Percentiles rank a stretch among this genome's conserved stretches.
phyloP scores from a whole-genome alignment of 2,329 filamentous ascomycete genomes.

The Cordyceps tenuipes region DNA sequence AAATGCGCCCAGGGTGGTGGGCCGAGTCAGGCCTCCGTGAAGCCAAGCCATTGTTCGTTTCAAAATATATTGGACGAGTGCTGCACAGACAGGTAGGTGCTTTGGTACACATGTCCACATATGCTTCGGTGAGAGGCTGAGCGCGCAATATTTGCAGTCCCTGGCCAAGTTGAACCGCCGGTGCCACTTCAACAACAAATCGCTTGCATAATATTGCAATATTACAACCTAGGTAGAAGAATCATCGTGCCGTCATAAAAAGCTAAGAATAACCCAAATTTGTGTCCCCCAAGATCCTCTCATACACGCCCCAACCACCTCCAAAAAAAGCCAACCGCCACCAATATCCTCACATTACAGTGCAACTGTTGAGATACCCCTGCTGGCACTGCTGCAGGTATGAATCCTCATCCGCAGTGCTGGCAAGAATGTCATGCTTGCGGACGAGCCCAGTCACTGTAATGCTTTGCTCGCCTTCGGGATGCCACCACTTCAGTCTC shows the following conservation, averaged over 20 bases:
- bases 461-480: constrained; percentile 72
- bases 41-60: not conserved
- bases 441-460: constrained; percentile 66
- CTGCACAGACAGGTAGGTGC: not conserved
- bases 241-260: not conserved
- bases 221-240: not conserved
- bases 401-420: constrained; percentile 61
- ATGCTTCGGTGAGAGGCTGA: not conserved
- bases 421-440: constrained; percentile 47
- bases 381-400: constrained; percentile 65
- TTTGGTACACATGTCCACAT: not conserved
- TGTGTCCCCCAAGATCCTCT: not conserved
- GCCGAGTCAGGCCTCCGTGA: no score
- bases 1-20: no score
- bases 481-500: constrained; percentile 86
- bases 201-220: not conserved
- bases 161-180: not conserved
- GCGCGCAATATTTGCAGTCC: not conserved
- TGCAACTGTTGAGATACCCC: constrained; percentile 39
- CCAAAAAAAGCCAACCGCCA: constrained; percentile 6
- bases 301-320: not conserved
- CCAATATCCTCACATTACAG: constrained; percentile 38
- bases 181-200: not conserved
- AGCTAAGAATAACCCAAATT: not conserved
- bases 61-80: not conserved